These are phyloP conservation scores for Irpex rosettiformis DNA, from an alignment of 1,284 basidiomycete genomes.

Conservation along the genomic window DNA sequence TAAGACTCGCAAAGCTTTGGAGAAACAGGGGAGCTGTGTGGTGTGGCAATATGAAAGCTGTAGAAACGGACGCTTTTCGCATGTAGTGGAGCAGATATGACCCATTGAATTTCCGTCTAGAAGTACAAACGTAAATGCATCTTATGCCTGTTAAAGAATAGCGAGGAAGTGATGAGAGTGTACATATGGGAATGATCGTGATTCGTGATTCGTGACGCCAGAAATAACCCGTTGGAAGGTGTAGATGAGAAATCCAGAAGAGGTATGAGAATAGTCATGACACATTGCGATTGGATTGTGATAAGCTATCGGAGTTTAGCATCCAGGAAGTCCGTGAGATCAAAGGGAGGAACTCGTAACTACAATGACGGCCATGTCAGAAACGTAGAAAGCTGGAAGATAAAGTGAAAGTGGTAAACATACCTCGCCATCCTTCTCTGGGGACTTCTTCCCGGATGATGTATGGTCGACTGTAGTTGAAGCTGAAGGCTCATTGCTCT, in stretches of 20 bases:
- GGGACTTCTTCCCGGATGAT: conserved; percentile 13
- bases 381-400: neutral
- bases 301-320: conserved; percentile 23
- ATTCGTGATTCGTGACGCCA: conserved; percentile 13
- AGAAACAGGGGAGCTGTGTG: neutral
- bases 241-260: neutral
- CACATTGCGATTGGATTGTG: neutral
- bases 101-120: neutral
- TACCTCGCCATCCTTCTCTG: conserved; percentile 18
- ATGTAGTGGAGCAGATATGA: neutral
- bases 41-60: neutral
- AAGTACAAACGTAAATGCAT: neutral
- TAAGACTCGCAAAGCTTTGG: neutral
- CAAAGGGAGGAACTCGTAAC: conserved; percentile 41
- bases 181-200: conserved; percentile 3
- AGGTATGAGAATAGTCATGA: neutral
- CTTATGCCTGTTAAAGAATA: neutral
- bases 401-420: conserved; percentile 1
- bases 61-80: neutral
- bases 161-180: too few relatives aligned
- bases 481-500: conserved; percentile 10
- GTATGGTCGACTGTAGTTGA: conserved; percentile 12
- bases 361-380: neutral
- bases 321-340: conserved; percentile 48
- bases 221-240: neutral